Conservation (phyloP, 179 eudicot genomes). For the Camellia oleifera region DNA sequence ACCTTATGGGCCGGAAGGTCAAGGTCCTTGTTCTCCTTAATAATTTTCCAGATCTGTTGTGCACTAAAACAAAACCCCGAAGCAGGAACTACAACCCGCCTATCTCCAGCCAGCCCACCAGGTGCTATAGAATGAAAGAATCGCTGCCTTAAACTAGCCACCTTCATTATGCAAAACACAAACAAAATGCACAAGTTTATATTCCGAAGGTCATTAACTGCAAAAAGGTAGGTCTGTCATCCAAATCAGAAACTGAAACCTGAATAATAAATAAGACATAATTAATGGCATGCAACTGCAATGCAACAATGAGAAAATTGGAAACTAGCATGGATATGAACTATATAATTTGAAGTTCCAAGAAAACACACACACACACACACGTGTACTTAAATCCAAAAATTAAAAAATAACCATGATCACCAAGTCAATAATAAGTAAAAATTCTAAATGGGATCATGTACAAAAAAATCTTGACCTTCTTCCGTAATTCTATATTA, state of each 20-base stretch:
- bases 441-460: background rate
- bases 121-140: constrained; percentile 90
- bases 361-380: background rate
- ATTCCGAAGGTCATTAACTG: background rate
- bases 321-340: background rate
- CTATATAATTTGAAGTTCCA: background rate
- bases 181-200: background rate
- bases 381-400: background rate
- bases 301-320: background rate
- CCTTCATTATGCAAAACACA: constrained; percentile 37
- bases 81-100: constrained; percentile 89
- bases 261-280: background rate
- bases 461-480: background rate
- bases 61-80: constrained; percentile 95
- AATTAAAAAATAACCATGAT: background rate
- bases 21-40: constrained; percentile 92
- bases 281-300: background rate
- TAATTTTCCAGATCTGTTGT: constrained; percentile 83
- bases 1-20: constrained; percentile 98
- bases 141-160: constrained; percentile 72
- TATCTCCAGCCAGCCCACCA: constrained; percentile 99
- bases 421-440: background rate
- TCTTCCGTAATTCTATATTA: background rate
- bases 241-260: background rate
- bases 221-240: background rate